phyloP scores from a whole-genome alignment of 352 stramenopile species.

The Proteromonas lacertae region DNA sequence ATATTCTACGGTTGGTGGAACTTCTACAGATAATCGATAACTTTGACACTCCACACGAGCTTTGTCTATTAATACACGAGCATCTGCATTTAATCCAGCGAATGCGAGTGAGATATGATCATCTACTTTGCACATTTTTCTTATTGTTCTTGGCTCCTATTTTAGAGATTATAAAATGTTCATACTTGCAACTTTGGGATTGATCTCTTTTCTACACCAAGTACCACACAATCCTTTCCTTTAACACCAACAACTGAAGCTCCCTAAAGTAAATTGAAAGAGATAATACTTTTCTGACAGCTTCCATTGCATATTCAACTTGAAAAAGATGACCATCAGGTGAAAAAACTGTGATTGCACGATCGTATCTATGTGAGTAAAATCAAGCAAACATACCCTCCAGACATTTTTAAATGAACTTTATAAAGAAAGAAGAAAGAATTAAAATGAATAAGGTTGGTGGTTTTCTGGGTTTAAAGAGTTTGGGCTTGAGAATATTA shows the following conservation, averaged over 20 bases:
- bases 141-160: constrained; percentile 81
- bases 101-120: constrained; percentile 88
- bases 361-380: constrained; percentile 98
- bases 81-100: constrained; percentile 83
- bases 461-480: background rate
- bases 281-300: constrained; percentile 84
- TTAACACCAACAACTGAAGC: constrained; percentile 79
- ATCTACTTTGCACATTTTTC: constrained; percentile 95
- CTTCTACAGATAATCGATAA: constrained; percentile 78
- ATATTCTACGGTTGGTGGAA: constrained; percentile 73
- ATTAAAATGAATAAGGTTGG: background rate
- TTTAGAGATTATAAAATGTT: constrained; percentile 26
- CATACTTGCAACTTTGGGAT: constrained; percentile 3
- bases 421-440: background rate
- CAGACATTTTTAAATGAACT: background rate
- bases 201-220: constrained; percentile 5
- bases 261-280: no score
- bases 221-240: constrained; percentile 60
- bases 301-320: constrained; percentile 98
- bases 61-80: constrained; percentile 55
- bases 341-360: constrained; percentile 95
- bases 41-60: constrained; percentile 80
- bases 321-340: constrained; percentile 89
- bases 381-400: constrained; percentile 12
- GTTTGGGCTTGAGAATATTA: no score